Conservation (phyloP, 2,329 filamentous ascomycete species). For the Pseudogymnoascus sp. region DNA sequence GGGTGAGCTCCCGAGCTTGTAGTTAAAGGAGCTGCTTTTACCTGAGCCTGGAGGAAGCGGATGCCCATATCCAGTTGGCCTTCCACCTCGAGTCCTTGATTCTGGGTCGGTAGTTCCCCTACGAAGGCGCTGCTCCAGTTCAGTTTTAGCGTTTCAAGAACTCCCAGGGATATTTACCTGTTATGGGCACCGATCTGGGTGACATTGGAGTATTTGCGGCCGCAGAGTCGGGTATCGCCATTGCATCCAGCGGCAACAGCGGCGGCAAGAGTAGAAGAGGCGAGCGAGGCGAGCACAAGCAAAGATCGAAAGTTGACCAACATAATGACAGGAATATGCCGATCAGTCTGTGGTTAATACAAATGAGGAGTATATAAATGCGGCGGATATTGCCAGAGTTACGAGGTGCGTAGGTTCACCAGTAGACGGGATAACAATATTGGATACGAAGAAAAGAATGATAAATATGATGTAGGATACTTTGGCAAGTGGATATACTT, state of each 20-base stretch:
- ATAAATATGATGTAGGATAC: not conserved
- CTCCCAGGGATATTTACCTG: conserved; percentile 50
- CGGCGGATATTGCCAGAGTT: not conserved
- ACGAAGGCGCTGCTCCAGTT: conserved; percentile 23
- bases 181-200: conserved; percentile 68
- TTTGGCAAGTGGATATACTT: not conserved
- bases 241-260: conserved; percentile 50
- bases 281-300: not conserved
- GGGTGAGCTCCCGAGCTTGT: conserved; percentile 36
- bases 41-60: conserved; percentile 57
- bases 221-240: conserved; percentile 69
- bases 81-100: conserved; percentile 53
- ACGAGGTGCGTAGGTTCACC: not conserved
- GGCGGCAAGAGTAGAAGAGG: conserved; percentile 20
- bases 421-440: not conserved
- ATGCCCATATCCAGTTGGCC: conserved; percentile 54
- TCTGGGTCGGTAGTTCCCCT: conserved; percentile 30
- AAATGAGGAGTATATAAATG: not conserved
- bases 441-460: not conserved
- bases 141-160: conserved; percentile 36
- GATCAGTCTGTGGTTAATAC: not conserved
- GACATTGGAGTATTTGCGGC: conserved; percentile 63
- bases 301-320: not conserved
- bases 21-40: conserved; percentile 39
- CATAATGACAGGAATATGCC: conserved; percentile 1